Evolutionary conservation across 2,329 filamentous ascomycete species (phyloP).

Genomic region (Neospermospora avenae): DNA sequence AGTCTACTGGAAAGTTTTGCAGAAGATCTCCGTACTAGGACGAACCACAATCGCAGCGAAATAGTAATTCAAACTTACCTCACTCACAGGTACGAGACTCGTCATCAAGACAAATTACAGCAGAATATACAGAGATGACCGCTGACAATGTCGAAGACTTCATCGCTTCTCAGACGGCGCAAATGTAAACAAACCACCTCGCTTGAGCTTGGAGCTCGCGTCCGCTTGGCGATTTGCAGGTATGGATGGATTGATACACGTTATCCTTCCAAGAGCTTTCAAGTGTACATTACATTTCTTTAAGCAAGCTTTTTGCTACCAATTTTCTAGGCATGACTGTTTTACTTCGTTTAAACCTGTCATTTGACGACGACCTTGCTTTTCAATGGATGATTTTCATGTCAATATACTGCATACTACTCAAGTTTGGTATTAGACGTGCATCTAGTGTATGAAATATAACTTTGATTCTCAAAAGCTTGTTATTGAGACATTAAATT

Average conservation of each 20-base stretch:
- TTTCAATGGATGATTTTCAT: not conserved
- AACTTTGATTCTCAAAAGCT: not conserved
- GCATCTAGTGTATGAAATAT: not conserved
- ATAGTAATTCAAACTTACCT: too few relatives aligned
- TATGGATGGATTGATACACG: not conserved
- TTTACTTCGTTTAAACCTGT: not conserved
- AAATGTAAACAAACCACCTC: not conserved
- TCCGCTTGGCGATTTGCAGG: not conserved
- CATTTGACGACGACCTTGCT: not conserved
- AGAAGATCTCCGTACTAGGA: too few relatives aligned
- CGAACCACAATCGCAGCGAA: too few relatives aligned
- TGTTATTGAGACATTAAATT: not conserved
- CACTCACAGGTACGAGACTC: too few relatives aligned
- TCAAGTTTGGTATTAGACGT: not conserved
- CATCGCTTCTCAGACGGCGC: not conserved
- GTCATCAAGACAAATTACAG: too few relatives aligned
- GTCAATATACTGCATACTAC: not conserved
- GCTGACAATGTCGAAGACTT: too few relatives aligned
- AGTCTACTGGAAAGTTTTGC: too few relatives aligned
- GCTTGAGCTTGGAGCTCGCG: not conserved
- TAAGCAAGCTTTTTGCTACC: too few relatives aligned
- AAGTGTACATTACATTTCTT: not conserved
- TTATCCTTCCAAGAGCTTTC: not conserved
- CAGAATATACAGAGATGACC: too few relatives aligned
- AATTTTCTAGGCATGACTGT: too few relatives aligned